Evolutionary conservation across 208 protist species (phyloP), one percentile per base, ranked within the genome.

Genomic region (Trypanosoma platydactyli): DNA sequence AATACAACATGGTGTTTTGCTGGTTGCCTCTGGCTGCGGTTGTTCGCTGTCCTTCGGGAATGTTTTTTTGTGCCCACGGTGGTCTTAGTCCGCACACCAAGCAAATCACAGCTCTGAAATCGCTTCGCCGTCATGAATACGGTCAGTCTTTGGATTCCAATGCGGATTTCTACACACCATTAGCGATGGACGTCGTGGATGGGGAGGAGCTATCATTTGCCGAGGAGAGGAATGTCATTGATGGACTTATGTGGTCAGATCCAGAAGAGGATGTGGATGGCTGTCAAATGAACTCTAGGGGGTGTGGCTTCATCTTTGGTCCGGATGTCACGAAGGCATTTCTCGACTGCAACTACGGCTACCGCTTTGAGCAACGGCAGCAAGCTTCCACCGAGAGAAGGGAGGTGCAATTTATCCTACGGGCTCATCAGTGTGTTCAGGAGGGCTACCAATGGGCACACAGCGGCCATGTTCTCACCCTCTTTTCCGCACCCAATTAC

Each of bases 191-290:
- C 24, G 56, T 49, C 5, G n/a, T 25, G 1, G 33, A 55, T 29
- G 33, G 33, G 9, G 33, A 18, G 30, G 56, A 56, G 35, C 25
- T 44, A 15, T 54, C 60, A 1, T 5, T 51, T 16, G 30, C 58
- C 16, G 64, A 74, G n/a, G 97, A 99, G 62, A 87, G 67, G 35
- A 90, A 97, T 12, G 86, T 99, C 33, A 88, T 99, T 4, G 99
- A 99, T 81, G 99, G 99, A 35, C 81, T 99, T 16, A 78, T 99
- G 5, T 99, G 99, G 99, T 98, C 96, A 1, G 99, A 99, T 78
- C 99, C 99, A 9, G 91, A 98, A n/a, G 92, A 96, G 0, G 38
- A 81, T 45, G 29, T 83, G 41, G 49, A 45, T 11, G 88, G 89
- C 15, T 95, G 77, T 65, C 51, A 60, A 15, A 56, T 52, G 51